Base-by-base conservation (phyloP, 2,329 filamentous ascomycete species). In the Arthroderma uncinatum region DNA sequence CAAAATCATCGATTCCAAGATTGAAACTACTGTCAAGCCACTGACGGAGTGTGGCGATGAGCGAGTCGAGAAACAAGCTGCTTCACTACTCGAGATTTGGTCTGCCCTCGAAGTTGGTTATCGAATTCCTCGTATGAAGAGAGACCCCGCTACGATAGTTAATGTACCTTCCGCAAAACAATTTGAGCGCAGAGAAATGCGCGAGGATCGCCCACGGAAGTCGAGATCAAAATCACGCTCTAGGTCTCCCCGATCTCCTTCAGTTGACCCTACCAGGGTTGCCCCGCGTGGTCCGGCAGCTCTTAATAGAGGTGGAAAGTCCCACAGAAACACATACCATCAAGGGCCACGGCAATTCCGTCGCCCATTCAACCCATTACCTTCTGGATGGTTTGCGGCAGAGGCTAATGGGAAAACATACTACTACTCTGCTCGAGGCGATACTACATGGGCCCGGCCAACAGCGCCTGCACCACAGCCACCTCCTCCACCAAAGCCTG, bases 1-100 rank as follows among this genome's bases (percentile, higher is more conserved):
- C 77, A 98, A 98, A 73, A 96, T 98, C 58, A 85, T 88, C 62
- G 91, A 95, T 66, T 95, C 93, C 7, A 95, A 95, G 66, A 96
- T 98, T 60, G 93, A 97, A 70, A 79, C 84, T 1, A 86, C 86
- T 0, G 81, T 98, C 42, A 78, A 88, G 65, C 79, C 80, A 2
- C 75, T 97, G 54, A 80, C 78, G 1, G 73, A 73, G 10, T 86
- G 82, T 16, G 82, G 84, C 7, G 85, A 95, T 66, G 83, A 89
- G 60, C 79, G 86, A 59, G 88, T 98, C 19, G 80, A 84, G 25
- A 78, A 80, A 19, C 85, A 85, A 65, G 83, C 92, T 4, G 80
- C 79, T 56, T 79, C 81, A 48, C 77, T 98, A 36, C 74, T 96
- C 28, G 82, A 89, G 7, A 85, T 85, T 62, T 98, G 93, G 93